Base-by-base conservation (phyloP, 2,329 filamentous ascomycete species). In the Corynespora cassiicola region DNA sequence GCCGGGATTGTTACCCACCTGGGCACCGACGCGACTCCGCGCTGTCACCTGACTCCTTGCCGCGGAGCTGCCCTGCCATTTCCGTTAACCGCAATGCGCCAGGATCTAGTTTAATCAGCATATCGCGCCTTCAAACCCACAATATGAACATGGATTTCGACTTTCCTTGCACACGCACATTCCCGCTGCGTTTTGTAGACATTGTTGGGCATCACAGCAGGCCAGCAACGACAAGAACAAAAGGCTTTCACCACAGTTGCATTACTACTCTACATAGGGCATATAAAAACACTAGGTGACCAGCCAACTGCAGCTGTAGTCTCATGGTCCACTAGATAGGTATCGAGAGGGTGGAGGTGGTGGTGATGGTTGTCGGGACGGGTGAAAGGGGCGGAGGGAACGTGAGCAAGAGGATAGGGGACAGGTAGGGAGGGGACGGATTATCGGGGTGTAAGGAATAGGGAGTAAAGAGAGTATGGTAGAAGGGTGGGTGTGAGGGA, bases 241-340 rank as follows among this genome's bases (percentile, higher is more conserved):
- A 30, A 25, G 24, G 26, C 9, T 31, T 14, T 39, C 30, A 20
- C 39, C 34, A 35, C 46, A 28, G 23, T 47, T 22, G 31, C 36
- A 45, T 51, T 48, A 46, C 39, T 52, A 52, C 38, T 51, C 47
- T 54, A 54, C 50, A 54, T 44, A 47, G 23, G 31, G 45, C 31
- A 26, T 27, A 34, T 45, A 31, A 30, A 36, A 32, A 43, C 38
- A 44, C 45, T 36, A 38, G 17, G 29, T 20, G 16, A 12, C 45
- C 42, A 41, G 46, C 49, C 49, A 41, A 44, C 45, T 45, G 46
- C 45, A 45, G 49, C 37, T 22, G 42, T 42, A 31, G 31, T 29
- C 40, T 29, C 26, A 15, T 20, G 12, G 14, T 17, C 26, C 23
- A 29, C 27, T 17, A 20, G 14, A 9, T 17, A 4, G 15, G 16